Base-by-base conservation (phyloP, 202 grass and related monocot species). In the Zoysia matrella region DNA sequence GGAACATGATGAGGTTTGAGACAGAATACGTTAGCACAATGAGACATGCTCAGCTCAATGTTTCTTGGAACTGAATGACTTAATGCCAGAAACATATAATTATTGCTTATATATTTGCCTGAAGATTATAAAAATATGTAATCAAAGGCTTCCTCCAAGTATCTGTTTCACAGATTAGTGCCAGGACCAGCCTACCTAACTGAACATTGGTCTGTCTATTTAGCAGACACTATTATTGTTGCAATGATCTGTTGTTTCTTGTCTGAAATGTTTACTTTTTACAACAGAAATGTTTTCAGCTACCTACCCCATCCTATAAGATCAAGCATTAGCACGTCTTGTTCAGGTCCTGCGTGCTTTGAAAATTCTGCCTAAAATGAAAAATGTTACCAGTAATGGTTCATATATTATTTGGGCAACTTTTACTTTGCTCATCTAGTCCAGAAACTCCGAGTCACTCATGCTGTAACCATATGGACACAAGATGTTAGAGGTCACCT, bases 1-100 rank as follows among this genome's bases (percentile, higher is more conserved):
- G 49, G 15, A 78, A 82, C 71, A 45, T 55, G 41, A 78, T 4
- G 0, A 65, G 22, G 61, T 15, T 76, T 72, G 13, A 78, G 13
- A 63, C 9, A 74, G 1, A 48, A 41, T n/a, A 53, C 66, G 60
- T 11, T 67, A 71, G 58, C 83, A 55, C 61, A 13, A 73, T 78
- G 47, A 55, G 18, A 78, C 61, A 62, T 16, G 13, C 2, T 89
- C 7, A 67, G 43, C 78, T 81, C 68, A 52, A 78, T 47, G 52
- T 71, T 72, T 77, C 46, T 73, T 7, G 47, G 47, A 22, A 36
- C 30, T 36, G 30, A 36, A 36, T 36, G 30, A 67, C 55, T 43
- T 8, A 43, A 49, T 73, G 48, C 53, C 36, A 77, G 11, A 52
- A 73, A 67, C 22, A 11, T 58, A 67, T 66, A 65, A 57, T 57